Evolutionary conservation across 495 filamentous ascomycete genomes (phyloP).

Genomic region (Tirmania nivea): DNA sequence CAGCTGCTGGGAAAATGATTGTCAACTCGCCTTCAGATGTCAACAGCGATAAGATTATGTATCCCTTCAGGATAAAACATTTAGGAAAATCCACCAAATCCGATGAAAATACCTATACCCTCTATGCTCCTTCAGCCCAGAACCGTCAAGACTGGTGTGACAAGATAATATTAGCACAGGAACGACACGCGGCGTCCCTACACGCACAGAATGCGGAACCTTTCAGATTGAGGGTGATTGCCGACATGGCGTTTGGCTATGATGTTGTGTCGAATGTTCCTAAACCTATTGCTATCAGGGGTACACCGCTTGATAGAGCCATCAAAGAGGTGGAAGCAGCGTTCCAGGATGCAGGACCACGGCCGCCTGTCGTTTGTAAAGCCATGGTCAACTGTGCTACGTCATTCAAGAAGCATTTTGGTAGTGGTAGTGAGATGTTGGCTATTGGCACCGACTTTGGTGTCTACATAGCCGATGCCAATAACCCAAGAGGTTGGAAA

Average conservation of each 20-base stretch:
- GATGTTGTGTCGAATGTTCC: constrained; percentile 36
- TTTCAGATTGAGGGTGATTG: constrained; percentile 77
- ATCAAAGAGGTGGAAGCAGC: constrained; percentile 67
- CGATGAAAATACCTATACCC: constrained; percentile 39
- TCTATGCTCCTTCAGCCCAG: constrained; percentile 55
- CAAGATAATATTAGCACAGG: constrained; percentile 87
- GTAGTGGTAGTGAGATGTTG: constrained; percentile 60
- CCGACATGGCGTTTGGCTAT: constrained; percentile 74
- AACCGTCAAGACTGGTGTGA: constrained; percentile 75
- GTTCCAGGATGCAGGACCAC: constrained; percentile 38
- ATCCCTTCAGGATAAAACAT: constrained; percentile 90
- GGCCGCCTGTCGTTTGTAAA: constrained; percentile 55
- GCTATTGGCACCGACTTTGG: constrained; percentile 91
- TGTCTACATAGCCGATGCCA: constrained; percentile 65
- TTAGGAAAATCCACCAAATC: constrained; percentile 37
- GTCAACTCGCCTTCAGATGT: constrained; percentile 28
- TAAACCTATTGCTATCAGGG: constrained; percentile 47
- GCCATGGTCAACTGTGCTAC: constrained; percentile 83
- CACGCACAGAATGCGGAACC: constrained; percentile 90
- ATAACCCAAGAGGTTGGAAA: constrained; percentile 73
- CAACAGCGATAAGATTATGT: constrained; percentile 64
- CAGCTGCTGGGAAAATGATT: constrained; percentile 15
- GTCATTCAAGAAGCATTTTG: constrained; percentile 44
- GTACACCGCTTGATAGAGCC: constrained; percentile 77
- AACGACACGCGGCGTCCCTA: constrained; percentile 66